Percentiles rank a stretch among this genome's conserved stretches.
Evolutionary conservation across 2,329 filamentous ascomycete species (phyloP).

Genomic region (Ophiosphaerella korrae): DNA sequence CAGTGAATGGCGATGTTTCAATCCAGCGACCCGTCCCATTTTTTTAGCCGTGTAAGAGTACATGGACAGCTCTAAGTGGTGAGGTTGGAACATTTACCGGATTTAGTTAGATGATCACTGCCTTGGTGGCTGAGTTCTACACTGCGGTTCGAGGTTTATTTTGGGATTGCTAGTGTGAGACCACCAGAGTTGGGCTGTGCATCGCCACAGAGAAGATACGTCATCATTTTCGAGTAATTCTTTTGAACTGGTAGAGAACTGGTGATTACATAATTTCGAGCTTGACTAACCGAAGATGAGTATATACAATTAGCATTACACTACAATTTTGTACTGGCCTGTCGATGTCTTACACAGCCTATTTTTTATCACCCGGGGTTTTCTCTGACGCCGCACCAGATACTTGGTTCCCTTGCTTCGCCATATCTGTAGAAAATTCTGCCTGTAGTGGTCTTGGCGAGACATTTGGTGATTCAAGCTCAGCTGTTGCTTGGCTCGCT

Average conservation of each 20-base stretch:
- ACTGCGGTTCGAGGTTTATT: constrained; percentile 5
- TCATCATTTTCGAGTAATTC: not conserved
- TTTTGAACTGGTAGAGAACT: not conserved
- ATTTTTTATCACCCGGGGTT: not conserved
- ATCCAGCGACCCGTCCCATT: not conserved
- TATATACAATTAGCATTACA: constrained; percentile 1
- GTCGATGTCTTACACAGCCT: not conserved
- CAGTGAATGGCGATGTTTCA: not conserved
- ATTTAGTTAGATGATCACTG: not conserved
- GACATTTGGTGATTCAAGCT: constrained; percentile 27
- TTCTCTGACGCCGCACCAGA: constrained; percentile 15
- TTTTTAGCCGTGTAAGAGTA: not conserved
- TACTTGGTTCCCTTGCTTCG: constrained; percentile 13
- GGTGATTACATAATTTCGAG: not conserved
- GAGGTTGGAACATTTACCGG: constrained; percentile 1
- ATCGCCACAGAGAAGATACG: not conserved
- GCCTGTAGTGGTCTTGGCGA: constrained; percentile 22
- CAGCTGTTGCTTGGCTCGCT: constrained; percentile 2
- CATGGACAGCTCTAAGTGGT: not conserved
- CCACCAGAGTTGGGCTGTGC: not conserved
- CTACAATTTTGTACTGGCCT: not conserved
- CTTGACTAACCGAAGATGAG: not conserved
- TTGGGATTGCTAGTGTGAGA: not conserved
- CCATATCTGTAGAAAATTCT: constrained; percentile 14
- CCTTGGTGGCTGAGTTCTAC: constrained; percentile 2